A percentile compares a stretch with the other conserved stretches of the same genome.
phyloP scores from a whole-genome alignment of 2,329 filamentous ascomycete genomes.

The Blastomyces parvus region DNA sequence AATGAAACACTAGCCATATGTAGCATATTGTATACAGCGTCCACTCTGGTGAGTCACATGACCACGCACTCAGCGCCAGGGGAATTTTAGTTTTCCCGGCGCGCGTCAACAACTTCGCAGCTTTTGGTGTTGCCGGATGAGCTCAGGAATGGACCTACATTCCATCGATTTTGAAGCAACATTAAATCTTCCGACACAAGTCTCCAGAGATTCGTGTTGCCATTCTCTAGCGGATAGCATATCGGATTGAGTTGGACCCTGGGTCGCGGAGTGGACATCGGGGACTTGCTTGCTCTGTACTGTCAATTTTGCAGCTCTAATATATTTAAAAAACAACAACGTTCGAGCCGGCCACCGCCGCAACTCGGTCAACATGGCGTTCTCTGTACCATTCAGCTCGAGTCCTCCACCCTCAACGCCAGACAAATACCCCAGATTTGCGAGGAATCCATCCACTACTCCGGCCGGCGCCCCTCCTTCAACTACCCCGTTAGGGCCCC shows the following conservation, averaged over 20 bases:
- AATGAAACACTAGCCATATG: too few species aligned
- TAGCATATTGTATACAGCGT: too few species aligned
- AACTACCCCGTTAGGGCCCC: slow-evolving; percentile 48
- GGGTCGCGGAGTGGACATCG: not conserved
- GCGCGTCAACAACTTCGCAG: slow-evolving; percentile 7
- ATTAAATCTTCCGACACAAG: not conserved
- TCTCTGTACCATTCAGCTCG: slow-evolving; percentile 28
- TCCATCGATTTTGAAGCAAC: not conserved
- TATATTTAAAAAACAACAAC: not conserved
- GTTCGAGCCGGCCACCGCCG: not conserved
- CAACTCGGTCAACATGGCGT: slow-evolving; percentile 25
- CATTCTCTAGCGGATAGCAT: not conserved
- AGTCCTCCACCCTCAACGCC: slow-evolving; percentile 31
- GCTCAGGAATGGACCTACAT: not conserved
- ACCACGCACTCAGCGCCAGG: not conserved
- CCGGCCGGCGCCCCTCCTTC: slow-evolving; percentile 46
- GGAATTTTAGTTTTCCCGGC: slow-evolving; percentile 2
- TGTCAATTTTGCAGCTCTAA: not conserved
- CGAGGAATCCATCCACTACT: slow-evolving; percentile 45
- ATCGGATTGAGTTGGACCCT: not conserved
- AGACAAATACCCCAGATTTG: slow-evolving; percentile 29
- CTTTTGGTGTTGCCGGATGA: not conserved
- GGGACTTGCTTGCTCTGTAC: not conserved
- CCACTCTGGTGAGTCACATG: too few species aligned
- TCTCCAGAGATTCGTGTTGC: not conserved